These are phyloP conservation scores for Lithospermum erythrorhizon DNA, from an alignment of 257 asterid genomes.

Conservation along the genomic window DNA sequence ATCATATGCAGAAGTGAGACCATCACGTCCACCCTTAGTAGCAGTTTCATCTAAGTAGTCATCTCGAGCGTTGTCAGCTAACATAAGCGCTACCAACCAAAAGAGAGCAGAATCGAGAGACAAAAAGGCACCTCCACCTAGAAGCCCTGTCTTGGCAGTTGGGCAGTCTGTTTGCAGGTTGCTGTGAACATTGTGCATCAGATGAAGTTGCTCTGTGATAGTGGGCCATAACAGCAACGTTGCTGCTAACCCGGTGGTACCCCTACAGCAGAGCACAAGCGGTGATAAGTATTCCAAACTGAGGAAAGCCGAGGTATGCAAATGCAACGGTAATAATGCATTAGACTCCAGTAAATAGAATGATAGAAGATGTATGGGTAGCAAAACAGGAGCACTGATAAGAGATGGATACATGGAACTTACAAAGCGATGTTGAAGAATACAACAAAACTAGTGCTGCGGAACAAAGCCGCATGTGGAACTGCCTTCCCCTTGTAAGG, in stretches of 20 bases:
- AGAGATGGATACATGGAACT: constrained; percentile 21
- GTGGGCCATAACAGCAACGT: constrained; percentile 83
- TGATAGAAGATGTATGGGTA: too few species aligned
- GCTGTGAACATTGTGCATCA: constrained; percentile 33
- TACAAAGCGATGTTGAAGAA: constrained; percentile 67
- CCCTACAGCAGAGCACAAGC: constrained; percentile 24
- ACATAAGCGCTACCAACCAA: constrained; percentile 84
- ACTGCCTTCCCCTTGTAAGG: constrained; percentile 75
- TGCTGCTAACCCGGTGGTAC: constrained; percentile 55
- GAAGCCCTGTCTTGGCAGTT: constrained; percentile 94
- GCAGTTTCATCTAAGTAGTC: constrained; percentile 56
- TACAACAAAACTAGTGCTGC: constrained; percentile 42
- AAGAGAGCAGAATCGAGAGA: constrained; percentile 76
- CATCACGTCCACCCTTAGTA: constrained; percentile 13
- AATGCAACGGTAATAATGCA: too few species aligned
- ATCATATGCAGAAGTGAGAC: constrained; percentile 1
- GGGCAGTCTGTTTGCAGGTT: constrained; percentile 62
- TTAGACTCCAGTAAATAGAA: background rate
- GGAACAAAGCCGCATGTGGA: constrained; percentile 52
- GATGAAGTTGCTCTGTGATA: constrained; percentile 59
- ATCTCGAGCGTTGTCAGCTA: constrained; percentile 65
- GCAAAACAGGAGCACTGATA: background rate
- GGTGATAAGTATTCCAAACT: background rate
- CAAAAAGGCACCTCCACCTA: constrained; percentile 96
- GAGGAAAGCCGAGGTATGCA: background rate